Conservation (phyloP, 1,284 basidiomycete genomes). For the Ustilago esculenta region DNA sequence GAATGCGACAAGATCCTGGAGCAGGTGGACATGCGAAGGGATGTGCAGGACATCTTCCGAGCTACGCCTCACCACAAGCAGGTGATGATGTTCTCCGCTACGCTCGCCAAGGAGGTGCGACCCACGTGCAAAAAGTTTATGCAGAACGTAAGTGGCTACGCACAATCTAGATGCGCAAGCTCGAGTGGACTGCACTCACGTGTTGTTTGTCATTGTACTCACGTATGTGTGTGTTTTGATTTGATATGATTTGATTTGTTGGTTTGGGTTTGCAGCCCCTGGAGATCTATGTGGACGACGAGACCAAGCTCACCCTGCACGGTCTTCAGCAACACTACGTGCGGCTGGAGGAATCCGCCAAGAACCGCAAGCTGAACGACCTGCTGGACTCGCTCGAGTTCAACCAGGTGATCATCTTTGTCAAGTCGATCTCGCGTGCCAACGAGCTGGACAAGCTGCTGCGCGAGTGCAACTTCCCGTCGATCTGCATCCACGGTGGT, state of each 20-base stretch:
- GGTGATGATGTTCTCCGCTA: conserved; percentile 99
- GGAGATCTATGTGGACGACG: conserved; percentile 99
- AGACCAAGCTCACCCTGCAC: conserved; percentile 97
- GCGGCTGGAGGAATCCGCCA: conserved; percentile 81
- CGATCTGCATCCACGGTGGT: conserved; percentile 95
- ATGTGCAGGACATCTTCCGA: conserved; percentile 99
- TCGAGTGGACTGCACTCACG: too few relatives aligned
- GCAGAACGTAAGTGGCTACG: conserved; percentile 92
- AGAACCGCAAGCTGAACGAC: conserved; percentile 98
- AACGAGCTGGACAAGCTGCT: conserved; percentile 95
- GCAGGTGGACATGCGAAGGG: conserved; percentile 99
- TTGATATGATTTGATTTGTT: too few relatives aligned
- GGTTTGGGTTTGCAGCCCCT: conserved; percentile 92
- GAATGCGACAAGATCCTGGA: conserved; percentile 99
- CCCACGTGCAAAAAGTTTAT: conserved; percentile 99
- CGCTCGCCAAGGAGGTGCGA: conserved; percentile 94
- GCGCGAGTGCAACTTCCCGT: conserved; percentile 97
- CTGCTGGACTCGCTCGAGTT: conserved; percentile 96
- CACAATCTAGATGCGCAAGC: too few relatives aligned
- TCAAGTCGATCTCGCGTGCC: conserved; percentile 95
- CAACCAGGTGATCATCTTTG: conserved; percentile 99
- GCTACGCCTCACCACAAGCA: conserved; percentile 99
- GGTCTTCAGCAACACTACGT: conserved; percentile 99
- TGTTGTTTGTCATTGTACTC: too few relatives aligned
- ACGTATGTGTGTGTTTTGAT: too few relatives aligned